These are phyloP conservation scores for Porphyrellus cyaneotinctus DNA, from an alignment of 768 basidiomycete genomes.

Conservation along the genomic window DNA sequence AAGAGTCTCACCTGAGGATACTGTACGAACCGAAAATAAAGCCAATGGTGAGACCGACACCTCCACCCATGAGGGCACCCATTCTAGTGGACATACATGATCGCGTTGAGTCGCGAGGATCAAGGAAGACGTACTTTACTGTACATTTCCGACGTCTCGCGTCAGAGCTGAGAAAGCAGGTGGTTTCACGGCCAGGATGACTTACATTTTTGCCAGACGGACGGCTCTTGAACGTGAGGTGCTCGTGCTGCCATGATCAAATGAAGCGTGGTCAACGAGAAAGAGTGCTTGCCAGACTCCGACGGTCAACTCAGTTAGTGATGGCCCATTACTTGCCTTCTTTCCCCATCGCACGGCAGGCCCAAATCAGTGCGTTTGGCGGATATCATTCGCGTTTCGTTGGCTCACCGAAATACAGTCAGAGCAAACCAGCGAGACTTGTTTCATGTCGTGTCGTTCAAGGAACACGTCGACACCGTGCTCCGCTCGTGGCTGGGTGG, in stretches of 20 bases:
- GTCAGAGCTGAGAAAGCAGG: conserved; percentile 8
- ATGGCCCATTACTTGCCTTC: conserved; percentile 34
- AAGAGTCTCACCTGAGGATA: conserved; percentile 69
- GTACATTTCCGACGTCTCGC: conserved; percentile 2
- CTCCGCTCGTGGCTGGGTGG: conserved; percentile 75
- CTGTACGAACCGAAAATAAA: conserved; percentile 96
- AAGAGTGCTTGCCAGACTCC: background rate
- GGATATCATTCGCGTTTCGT: background rate
- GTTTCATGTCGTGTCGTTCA: conserved; percentile 69
- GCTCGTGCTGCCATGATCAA: conserved; percentile 30
- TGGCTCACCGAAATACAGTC: conserved; percentile 43
- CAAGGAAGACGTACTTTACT: conserved; percentile 54
- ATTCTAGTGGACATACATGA: conserved; percentile 49
- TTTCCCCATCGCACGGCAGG: conserved; percentile 77
- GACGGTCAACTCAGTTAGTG: background rate
- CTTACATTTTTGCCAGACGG: conserved; percentile 76
- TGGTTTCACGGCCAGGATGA: conserved; percentile 5
- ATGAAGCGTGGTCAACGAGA: background rate
- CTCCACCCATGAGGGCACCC: conserved; percentile 90
- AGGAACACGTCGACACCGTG: conserved; percentile 71
- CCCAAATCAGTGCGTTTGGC: conserved; percentile 73
- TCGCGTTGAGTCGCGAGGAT: conserved; percentile 4
- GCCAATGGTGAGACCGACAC: conserved; percentile 93
- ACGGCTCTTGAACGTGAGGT: conserved; percentile 46
- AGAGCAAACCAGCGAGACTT: conserved; percentile 82